Base-by-base conservation (phyloP, 2,329 filamentous ascomycete species). In the Exophiala xenobiotica region DNA sequence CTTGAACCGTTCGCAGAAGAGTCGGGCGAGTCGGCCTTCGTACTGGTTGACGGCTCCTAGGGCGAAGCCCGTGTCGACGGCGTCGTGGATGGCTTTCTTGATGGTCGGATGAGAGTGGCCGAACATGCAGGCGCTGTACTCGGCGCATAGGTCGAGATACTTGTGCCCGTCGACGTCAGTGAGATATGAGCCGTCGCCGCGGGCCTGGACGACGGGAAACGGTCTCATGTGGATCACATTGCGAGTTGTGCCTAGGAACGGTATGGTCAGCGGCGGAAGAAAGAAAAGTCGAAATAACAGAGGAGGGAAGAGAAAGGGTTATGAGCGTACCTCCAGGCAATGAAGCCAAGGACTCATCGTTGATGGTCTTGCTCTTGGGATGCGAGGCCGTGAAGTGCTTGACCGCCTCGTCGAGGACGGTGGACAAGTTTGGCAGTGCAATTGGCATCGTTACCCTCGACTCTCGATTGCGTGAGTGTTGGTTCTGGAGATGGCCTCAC, bases 1-100 rank as follows among this genome's bases (percentile, higher is more conserved):
- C 3, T 52, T 59, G 58, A 86, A 45, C 12, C 42, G 42, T 4
- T 16, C n/a, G 16, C 24, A 31, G 8, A 45, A 33, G 3, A 33
- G 19, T 19, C 19, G 31, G 24, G 42, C 42, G 7, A 45, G 12
- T 16, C 24, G n/a, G 6, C 27, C 42, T 20, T 45, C 42, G 26
- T 45, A 45, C 14, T 20, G n/a, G 27, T 45, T 45, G 6, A 31
- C 16, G 18, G 24, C 27, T n/a, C 42, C 42, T 8, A 45, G 19
- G 12, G n/a, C 27, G 7, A 16, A 45, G 14, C 42, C 42, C 22
- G 19, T n/a, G 4, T 45, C 42, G 24, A 45, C 16, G 16, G 42
- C 42, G 7, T 45, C 16, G 3, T 31, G 24, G 14, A 45, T 19
- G 16, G 42, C 42, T 1, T 31, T 22, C 19, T 45, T 45, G 27